These are phyloP conservation scores for Dentipellis sp. DNA, from an alignment of 768 basidiomycete genomes.

Conservation along the genomic window DNA sequence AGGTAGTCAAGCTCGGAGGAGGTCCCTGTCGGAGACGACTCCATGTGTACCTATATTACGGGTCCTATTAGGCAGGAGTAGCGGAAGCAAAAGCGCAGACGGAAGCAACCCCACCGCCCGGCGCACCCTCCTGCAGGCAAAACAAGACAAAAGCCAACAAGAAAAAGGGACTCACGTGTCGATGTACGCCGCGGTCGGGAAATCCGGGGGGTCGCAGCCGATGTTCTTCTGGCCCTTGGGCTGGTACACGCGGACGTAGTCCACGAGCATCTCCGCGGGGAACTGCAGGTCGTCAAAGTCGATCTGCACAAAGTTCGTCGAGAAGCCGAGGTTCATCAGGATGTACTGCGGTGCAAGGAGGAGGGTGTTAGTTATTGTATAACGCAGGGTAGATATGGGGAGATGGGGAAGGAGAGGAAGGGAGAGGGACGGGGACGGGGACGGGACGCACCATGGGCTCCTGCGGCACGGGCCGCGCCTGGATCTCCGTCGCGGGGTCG, in stretches of 20 bases:
- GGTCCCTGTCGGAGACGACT: no score
- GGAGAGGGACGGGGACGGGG: no score
- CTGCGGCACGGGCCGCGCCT: conserved; percentile 57
- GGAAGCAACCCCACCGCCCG: background rate
- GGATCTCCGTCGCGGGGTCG: conserved; percentile 50
- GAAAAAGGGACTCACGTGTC: conserved; percentile 35
- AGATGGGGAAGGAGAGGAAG: no score
- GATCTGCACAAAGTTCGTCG: conserved; percentile 65
- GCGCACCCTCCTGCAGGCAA: background rate
- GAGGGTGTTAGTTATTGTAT: background rate
- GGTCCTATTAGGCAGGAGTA: background rate
- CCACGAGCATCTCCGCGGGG: conserved; percentile 66
- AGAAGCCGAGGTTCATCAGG: conserved; percentile 81
- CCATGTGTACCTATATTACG: no score
- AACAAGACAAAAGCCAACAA: background rate
- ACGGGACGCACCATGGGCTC: conserved; percentile 70
- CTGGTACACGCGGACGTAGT: conserved; percentile 92
- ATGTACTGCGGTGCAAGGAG: conserved; percentile 51
- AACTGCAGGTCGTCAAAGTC: conserved; percentile 65
- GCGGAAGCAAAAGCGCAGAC: background rate
- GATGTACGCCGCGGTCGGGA: conserved; percentile 81
- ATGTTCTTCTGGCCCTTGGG: conserved; percentile 57
- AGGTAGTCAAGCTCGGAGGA: no score
- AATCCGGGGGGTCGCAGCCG: conserved; percentile 75
- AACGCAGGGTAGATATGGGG: background rate